Percentiles rank a stretch among this genome's conserved stretches.
These are phyloP conservation scores for Rhodotorula diobovata DNA, from an alignment of 768 basidiomycete species.

Conservation along the genomic window DNA sequence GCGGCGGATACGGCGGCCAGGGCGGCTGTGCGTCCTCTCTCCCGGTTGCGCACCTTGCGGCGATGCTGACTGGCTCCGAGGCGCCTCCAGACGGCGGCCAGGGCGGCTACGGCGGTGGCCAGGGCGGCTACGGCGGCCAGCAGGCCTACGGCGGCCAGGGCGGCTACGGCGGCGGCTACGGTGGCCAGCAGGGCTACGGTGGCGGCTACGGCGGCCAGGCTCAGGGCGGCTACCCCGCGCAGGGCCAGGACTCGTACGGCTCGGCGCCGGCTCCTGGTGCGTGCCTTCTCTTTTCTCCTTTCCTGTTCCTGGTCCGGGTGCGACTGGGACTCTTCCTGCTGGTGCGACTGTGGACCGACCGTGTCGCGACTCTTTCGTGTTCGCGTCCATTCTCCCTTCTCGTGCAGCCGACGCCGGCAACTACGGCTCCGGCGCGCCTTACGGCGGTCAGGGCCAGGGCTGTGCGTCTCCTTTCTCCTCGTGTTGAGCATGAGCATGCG, in stretches of 20 bases:
- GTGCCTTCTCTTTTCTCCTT: constrained; percentile 2
- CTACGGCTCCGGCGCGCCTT: constrained; percentile 36
- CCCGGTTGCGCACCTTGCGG: too few species aligned
- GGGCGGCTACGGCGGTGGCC: background rate
- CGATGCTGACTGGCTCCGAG: background rate
- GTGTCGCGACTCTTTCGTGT: too few species aligned
- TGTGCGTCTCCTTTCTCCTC: constrained; percentile 16
- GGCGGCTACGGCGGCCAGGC: constrained; percentile 41
- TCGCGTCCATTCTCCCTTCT: too few species aligned
- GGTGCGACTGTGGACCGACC: background rate
- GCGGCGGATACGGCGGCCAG: constrained; percentile 3
- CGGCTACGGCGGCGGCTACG: constrained; percentile 42
- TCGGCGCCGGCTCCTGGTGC: constrained; percentile 13
- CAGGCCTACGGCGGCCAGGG: constrained; percentile 16
- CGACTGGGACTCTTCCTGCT: too few species aligned
- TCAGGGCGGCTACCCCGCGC: constrained; percentile 36
- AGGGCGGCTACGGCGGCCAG: background rate
- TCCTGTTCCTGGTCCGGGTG: background rate
- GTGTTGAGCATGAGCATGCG: rapidly evolving
- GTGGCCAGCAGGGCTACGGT: constrained; percentile 43
- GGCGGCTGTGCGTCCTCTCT: constrained; percentile 5
- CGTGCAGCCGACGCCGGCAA: constrained; percentile 2
- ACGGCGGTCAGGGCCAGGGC: constrained; percentile 37
- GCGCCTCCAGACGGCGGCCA: constrained; percentile 5
- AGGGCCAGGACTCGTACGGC: constrained; percentile 42